Base-by-base conservation (phyloP, 2,329 filamentous ascomycete species). In the Thelonectria discophora region DNA sequence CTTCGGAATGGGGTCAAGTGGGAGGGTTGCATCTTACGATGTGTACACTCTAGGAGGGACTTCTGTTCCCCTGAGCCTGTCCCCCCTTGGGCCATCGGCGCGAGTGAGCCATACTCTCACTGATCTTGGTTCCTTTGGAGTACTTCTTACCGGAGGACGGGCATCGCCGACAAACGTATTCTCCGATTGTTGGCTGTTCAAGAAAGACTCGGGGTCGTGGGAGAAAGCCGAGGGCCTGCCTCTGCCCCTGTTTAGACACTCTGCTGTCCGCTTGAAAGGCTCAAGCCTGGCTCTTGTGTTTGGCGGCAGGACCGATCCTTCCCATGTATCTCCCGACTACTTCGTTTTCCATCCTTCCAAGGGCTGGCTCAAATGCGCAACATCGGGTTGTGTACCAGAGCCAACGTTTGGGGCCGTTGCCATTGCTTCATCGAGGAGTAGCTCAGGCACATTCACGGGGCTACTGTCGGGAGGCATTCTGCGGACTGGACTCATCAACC, bases 41-140 rank as follows among this genome's bases (percentile, higher is more conserved):
- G 61, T 88, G 2, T 87, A 83, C 64, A 67, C 60, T 34, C 60
- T 69, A 24, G 65, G 66, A 17, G 58, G 59, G 24, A 58, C 66
- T 5, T 57, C 27, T 7, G 27, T 46, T 12, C 39, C 70, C 64
- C 72, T 64, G 49, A 70, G 69, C 43, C 72, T 77, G 51, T 73
- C 69, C 49, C 58, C 67, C 3, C 58, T 56, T 9, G 77, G 76
- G 5, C 77, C 77, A 9, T 60, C 68, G 11, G 68, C 76, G 11
- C 74, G 89, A 46, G 89, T 94, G 82, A 95, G 92, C 68, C 92
- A 95, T 74, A 90, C 91, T 0, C 80, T 93, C 18, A 94, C 90
- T 18, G 81, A 87, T 50, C 73, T 96, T 5, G 84, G 82, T 2
- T 78, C 81, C 34, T 76, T 77, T 20, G 85, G 85, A 15, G 84